phyloP scores from a whole-genome alignment of 148 eudicot genomes.

The Chenopodium quinoa region DNA sequence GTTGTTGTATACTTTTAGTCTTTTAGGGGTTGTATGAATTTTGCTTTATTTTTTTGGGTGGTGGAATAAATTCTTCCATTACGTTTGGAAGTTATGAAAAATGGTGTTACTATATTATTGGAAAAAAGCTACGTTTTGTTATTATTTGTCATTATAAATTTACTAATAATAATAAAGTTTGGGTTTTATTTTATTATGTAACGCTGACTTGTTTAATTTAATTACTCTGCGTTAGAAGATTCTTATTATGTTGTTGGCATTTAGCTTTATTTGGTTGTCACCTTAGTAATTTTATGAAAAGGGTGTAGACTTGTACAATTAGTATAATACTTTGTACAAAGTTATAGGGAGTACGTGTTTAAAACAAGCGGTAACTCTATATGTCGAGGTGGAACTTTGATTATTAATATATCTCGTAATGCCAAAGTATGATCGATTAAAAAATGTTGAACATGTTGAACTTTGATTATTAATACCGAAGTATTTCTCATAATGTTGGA shows the following conservation, averaged over 20 bases:
- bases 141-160: conserved; percentile 9
- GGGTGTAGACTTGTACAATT: background rate
- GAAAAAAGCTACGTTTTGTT: conserved; percentile 16
- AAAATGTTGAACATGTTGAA: too few species aligned
- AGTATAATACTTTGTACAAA: too few species aligned
- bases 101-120: background rate
- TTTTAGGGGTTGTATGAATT: conserved; percentile 1
- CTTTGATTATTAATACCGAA: too few species aligned
- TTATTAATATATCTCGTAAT: too few species aligned
- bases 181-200: background rate
- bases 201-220: background rate
- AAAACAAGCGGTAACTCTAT: too few species aligned
- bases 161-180: background rate
- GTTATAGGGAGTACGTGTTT: too few species aligned
- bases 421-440: too few species aligned
- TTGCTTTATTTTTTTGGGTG: background rate
- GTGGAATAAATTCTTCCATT: conserved; percentile 11
- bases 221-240: conserved; percentile 22
- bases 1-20: conserved; percentile 17
- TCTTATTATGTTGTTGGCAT: conserved; percentile 28
- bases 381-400: too few species aligned
- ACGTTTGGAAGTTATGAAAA: conserved; percentile 1
- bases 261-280: conserved; percentile 21
- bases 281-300: background rate
- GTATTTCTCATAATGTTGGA: too few species aligned